Conservation (phyloP, 805 yeast genomes). For the Candida silvatica region DNA sequence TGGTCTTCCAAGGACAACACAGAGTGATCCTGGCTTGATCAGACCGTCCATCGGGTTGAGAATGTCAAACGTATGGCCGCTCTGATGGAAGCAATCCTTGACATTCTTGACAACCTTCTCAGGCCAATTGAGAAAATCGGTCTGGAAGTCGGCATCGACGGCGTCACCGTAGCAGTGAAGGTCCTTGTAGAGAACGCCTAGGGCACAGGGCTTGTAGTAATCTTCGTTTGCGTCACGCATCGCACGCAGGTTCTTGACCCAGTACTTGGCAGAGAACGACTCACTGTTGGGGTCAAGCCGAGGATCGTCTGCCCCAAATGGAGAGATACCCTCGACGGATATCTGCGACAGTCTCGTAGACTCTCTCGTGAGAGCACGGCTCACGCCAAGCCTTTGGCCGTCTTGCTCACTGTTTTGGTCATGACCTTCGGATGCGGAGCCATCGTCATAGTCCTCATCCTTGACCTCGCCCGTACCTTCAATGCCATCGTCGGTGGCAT, state of each 20-base stretch:
- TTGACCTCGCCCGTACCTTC: too few relatives aligned
- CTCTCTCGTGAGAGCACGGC: neutral
- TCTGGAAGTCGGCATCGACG: conserved; percentile 51
- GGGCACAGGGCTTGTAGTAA: conserved; percentile 48
- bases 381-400: too few relatives aligned
- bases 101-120: conserved; percentile 17
- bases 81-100: conserved; percentile 3
- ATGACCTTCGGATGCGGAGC: too few relatives aligned
- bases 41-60: conserved; percentile 57
- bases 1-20: conserved; percentile 69
- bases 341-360: conserved; percentile 4
- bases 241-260: conserved; percentile 53
- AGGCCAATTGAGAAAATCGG: conserved; percentile 38
- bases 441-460: too few relatives aligned
- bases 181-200: conserved; percentile 49
- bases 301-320: conserved; percentile 3
- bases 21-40: conserved; percentile 50
- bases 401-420: too few relatives aligned
- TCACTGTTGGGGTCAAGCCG: conserved; percentile 46
- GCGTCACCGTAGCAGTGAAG: conserved; percentile 53
- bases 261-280: conserved; percentile 42
- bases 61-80: conserved; percentile 31
- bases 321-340: conserved; percentile 3
- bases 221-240: conserved; percentile 43
- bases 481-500: too few relatives aligned